These are phyloP conservation scores for Sclerotinia sclerotiorum DNA, from an alignment of 2,329 filamentous ascomycete genomes.

Conservation along the genomic window DNA sequence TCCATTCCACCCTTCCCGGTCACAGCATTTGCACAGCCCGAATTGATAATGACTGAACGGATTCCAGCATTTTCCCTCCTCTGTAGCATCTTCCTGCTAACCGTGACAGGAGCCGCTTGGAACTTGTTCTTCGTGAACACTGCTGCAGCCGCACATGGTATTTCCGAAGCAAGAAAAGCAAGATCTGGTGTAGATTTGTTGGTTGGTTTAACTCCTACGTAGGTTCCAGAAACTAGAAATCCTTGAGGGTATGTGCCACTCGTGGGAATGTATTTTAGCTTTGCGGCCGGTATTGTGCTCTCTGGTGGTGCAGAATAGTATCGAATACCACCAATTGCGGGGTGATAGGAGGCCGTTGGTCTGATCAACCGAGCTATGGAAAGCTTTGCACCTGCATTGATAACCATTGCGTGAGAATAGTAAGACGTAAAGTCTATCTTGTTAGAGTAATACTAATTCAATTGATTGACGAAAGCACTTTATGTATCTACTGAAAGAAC, in stretches of 20 bases:
- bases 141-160: constrained; percentile 80
- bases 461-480: constrained; percentile 4
- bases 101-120: constrained; percentile 90
- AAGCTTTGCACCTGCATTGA: constrained; percentile 30
- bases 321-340: constrained; percentile 38
- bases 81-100: constrained; percentile 72
- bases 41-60: constrained; percentile 85
- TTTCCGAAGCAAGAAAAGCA: constrained; percentile 82
- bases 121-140: constrained; percentile 99
- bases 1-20: constrained; percentile 87
- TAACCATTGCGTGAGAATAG: constrained; percentile 34
- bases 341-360: constrained; percentile 31
- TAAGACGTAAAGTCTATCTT: not conserved
- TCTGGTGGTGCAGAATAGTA: constrained; percentile 60
- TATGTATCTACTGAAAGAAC: constrained; percentile 3
- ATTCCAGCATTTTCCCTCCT: constrained; percentile 67
- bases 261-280: constrained; percentile 86
- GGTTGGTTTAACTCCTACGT: constrained; percentile 89
- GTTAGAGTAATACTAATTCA: not conserved
- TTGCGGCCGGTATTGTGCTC: constrained; percentile 67
- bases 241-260: constrained; percentile 86
- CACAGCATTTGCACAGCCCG: constrained; percentile 94
- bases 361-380: constrained; percentile 33
- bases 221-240: constrained; percentile 81
- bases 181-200: constrained; percentile 93